These are phyloP conservation scores for Paulownia fortunei DNA, from an alignment of 257 asterid genomes.

Conservation along the genomic window DNA sequence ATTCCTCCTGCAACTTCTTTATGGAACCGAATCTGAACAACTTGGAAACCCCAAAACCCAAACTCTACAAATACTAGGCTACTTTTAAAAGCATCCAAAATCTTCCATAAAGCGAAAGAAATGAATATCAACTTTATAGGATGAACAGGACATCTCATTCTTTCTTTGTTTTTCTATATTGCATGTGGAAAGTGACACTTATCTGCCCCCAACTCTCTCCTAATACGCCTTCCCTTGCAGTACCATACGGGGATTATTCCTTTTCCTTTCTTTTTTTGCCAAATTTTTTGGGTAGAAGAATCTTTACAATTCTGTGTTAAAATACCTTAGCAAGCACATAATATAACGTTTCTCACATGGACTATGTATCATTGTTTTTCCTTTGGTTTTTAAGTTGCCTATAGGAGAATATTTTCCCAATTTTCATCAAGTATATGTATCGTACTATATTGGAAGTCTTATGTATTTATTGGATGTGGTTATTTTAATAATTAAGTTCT, in stretches of 20 bases:
- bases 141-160: constrained; percentile 26
- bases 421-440: not conserved
- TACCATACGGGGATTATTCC: not conserved
- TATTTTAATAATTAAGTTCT: not conserved
- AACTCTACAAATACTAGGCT: not conserved
- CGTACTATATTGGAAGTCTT: not conserved
- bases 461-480: not conserved
- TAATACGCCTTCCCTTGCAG: not conserved
- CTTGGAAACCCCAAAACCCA: constrained; percentile 24
- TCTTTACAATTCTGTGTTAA: constrained; percentile 22
- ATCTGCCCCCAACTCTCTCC: constrained; percentile 1
- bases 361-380: not conserved
- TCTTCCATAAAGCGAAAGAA: constrained; percentile 40
- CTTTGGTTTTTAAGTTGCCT: not conserved
- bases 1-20: constrained; percentile 51
- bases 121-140: constrained; percentile 38
- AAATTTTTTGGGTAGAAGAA: not conserved
- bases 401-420: constrained; percentile 1
- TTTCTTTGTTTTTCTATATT: constrained; percentile 15
- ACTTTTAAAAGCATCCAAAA: constrained; percentile 40
- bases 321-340: constrained; percentile 20
- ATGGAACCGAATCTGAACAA: constrained; percentile 54
- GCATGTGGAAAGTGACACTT: constrained; percentile 45
- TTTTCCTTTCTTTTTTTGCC: not conserved
- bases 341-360: not conserved